A percentile compares a stretch with the other conserved stretches of the same genome.
These are phyloP conservation scores for Aspergillus vadensis DNA, from an alignment of 2,329 filamentous ascomycete species.

Conservation along the genomic window DNA sequence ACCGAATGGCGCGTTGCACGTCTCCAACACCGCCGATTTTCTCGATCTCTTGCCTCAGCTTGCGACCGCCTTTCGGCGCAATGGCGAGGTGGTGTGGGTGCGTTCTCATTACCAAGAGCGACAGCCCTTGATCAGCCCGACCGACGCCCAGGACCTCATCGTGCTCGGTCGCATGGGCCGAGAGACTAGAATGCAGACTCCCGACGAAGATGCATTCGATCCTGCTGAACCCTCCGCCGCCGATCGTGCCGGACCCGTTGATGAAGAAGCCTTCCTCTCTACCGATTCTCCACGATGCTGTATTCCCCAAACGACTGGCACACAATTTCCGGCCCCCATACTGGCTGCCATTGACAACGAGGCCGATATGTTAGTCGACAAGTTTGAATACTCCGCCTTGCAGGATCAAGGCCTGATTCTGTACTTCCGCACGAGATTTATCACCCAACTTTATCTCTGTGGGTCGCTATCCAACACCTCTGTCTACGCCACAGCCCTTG, in stretches of 20 bases:
- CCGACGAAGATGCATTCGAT: constrained; percentile 23
- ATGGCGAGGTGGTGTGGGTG: constrained; percentile 80
- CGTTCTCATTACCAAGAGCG: constrained; percentile 71
- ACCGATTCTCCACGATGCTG: constrained; percentile 40
- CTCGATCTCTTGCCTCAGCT: constrained; percentile 67
- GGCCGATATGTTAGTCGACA: constrained; percentile 60
- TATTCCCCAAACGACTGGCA: constrained; percentile 44
- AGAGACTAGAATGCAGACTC: constrained; percentile 9
- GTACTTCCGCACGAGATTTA: constrained; percentile 77
- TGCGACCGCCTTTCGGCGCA: constrained; percentile 70
- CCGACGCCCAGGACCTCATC: constrained; percentile 49
- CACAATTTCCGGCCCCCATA: constrained; percentile 54
- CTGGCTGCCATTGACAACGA: constrained; percentile 53
- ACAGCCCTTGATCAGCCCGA: constrained; percentile 56
- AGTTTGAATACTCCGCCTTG: constrained; percentile 88
- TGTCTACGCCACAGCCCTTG: constrained; percentile 86
- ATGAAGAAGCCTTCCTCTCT: constrained; percentile 48
- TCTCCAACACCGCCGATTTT: constrained; percentile 65
- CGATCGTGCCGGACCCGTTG: constrained; percentile 23
- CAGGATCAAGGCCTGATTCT: constrained; percentile 71
- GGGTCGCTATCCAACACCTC: constrained; percentile 85
- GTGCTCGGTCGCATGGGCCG: constrained; percentile 45
- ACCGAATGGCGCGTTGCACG: constrained; percentile 66
- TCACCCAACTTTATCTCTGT: constrained; percentile 87
- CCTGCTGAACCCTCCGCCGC: neutral